Evolutionary conservation across 108 stramenopile species (phyloP), one percentile per base, ranked within the genome.

Genomic region (Chaetoceros muelleri): DNA sequence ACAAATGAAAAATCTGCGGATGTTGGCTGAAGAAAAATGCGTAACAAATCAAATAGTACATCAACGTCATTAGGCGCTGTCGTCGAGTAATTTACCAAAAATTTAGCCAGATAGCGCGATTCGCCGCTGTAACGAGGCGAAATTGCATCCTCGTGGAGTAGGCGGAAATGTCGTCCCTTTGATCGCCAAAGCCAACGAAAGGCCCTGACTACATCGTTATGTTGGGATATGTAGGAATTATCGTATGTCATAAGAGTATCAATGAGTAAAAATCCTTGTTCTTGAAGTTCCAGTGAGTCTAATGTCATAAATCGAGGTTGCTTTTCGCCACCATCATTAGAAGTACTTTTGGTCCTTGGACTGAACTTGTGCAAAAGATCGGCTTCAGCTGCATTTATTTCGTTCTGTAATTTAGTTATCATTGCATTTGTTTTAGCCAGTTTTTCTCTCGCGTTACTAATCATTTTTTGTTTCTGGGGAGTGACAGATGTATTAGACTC

Each of bases 151-250:
- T 89, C 91, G 69, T 89, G 78, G 28, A 84, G 65, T 51, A 87
- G 65, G 10, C 91, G 72, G 30, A 87, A 69, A 58, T 75, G 79
- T n/a, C 91, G 63, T 3, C 87, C 91, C 46, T 84, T 85, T 52
- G 82, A 84, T 27, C 85, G 69, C 91, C 91, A 93, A 0, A 93
- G 72, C 87, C 80, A 84, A 16, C 86, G 77, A 30, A 93, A 71
- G 3, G 87, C 87, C 24, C 84, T 58, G 21, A 87, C 67, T 47
- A 93, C 74, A 46, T 86, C 86, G 47, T 78, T 78, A 59, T 93
- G 85, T 0, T 81, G 68, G 17, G 49, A 57, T 18, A 93, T 58
- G 57, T 84, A 87, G 3, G 21, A 53, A n/a, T 28, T 21, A 59
- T 93, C 73, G 27, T 78, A 21, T 21, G 49, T 27, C 5, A 81